phyloP scores from a whole-genome alignment of 768 basidiomycete genomes.

The Boletus tylopilopsis region DNA sequence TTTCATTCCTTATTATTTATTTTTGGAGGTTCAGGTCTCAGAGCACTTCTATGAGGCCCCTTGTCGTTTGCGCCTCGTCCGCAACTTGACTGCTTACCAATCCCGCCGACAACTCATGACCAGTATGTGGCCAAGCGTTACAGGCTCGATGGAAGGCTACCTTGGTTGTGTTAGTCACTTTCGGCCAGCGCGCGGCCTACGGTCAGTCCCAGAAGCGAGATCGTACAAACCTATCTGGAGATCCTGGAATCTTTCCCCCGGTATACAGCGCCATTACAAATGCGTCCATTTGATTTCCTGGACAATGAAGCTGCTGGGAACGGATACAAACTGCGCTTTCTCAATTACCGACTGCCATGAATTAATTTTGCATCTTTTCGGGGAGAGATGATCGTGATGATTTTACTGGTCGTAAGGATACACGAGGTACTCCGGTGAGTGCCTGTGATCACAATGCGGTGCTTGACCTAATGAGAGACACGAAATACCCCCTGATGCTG shows the following conservation, averaged over 20 bases:
- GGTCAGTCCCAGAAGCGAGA: not conserved
- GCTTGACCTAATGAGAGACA: not conserved
- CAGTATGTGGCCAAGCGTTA: not conserved
- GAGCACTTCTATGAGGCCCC: slow-evolving; percentile 5
- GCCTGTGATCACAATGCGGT: not conserved
- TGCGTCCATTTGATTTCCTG: not conserved
- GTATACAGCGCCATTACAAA: not conserved
- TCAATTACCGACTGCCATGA: not conserved
- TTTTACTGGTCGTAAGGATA: not conserved
- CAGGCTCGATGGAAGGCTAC: not conserved
- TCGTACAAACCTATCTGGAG: not conserved
- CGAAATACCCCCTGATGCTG: too few relatives aligned
- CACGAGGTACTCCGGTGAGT: slow-evolving; percentile 2
- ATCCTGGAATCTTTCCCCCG: not conserved
- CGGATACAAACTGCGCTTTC: not conserved
- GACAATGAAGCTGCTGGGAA: slow-evolving; percentile 1
- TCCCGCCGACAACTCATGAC: too few relatives aligned
- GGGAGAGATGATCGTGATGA: slow-evolving; percentile 2
- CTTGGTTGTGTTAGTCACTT: not conserved
- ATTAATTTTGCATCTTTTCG: too few relatives aligned
- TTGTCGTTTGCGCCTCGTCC: not conserved
- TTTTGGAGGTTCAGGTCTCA: slow-evolving; percentile 7
- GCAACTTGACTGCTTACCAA: not conserved
- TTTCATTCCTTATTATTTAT: not conserved
- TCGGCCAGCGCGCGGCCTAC: not conserved